Base-by-base conservation (phyloP, 1,284 basidiomycete species). In the Malassezia equina region DNA sequence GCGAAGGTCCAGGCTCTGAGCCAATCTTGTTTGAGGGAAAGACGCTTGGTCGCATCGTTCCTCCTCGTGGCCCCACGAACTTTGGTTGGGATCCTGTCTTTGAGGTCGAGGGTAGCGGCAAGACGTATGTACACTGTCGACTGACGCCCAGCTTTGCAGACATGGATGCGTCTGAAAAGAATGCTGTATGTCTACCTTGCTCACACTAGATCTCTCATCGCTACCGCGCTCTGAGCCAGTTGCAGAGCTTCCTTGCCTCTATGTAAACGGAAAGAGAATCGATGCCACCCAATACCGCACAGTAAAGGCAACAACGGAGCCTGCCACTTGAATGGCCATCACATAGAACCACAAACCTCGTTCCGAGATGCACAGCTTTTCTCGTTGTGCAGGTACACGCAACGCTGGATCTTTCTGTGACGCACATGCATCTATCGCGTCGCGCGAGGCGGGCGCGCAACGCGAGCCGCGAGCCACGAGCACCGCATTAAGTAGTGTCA, bases 11-110 rank as follows among this genome's bases (percentile, higher is more conserved):
- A 5, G 60, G 33, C 0, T 31, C 61, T 19, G 55, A 57, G 28
- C 62, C 64, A 1, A 54, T 65, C 48, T 75, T 96, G n/a, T 96
- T 98, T 61, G 90, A 96, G 72, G 93, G 93, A 0, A 80, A 81
- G 19, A 95, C 90, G 1, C 82, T 88, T 42, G 93, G 93, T 1
- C 80, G 77, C 21, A 91, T 98, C 50, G 94, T 98, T 0, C 83
- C 83, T 23, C 81, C 91, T 0, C 78, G 91, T 44, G 93, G 93
- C 0, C 81, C 83, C 0, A 78, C 78, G 15, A 76, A 81, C 21
- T 81, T 94, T 85, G 77, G 90, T 15, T 96, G 93, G 94, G 90
- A 96, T 76, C 81, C 90, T 0, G 78, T 89, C 5, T 94, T 98
- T 71, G 83, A 93, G 75, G 70, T 76, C 27, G 80, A 83, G 44